A percentile compares a stretch with the other conserved stretches of the same genome.
phyloP scores from a whole-genome alignment of 176 grass and related monocot species.

The Zea mays region Zm-B73-REFERENCE-NAM-5.0 NC_050104.1:32132001-32132500 shows the following conservation, averaged over 20 bases:
- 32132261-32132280: neutral
- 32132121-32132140: neutral
- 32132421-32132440: conserved; percentile 36
- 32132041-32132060: neutral
- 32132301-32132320: neutral
- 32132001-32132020: neutral
- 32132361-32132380: neutral
- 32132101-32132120: neutral
- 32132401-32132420: neutral
- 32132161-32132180: conserved; percentile 4
- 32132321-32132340: conserved; percentile 10
- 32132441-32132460: conserved; percentile 29
- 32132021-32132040: neutral
- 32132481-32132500: neutral
- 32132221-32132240: neutral
- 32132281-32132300: conserved; percentile 2
- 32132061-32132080: conserved; percentile 3
- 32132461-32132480: conserved; percentile 26
- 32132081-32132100: conserved; percentile 3
- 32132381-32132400: conserved; percentile 6
- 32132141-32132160: neutral
- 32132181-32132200: conserved; percentile 11
- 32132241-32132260: neutral
- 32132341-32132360: neutral
- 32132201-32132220: neutral